These are phyloP conservation scores for Suhomyces anneliseae DNA, from an alignment of 1,139 yeast species.

Conservation along the genomic window DNA sequence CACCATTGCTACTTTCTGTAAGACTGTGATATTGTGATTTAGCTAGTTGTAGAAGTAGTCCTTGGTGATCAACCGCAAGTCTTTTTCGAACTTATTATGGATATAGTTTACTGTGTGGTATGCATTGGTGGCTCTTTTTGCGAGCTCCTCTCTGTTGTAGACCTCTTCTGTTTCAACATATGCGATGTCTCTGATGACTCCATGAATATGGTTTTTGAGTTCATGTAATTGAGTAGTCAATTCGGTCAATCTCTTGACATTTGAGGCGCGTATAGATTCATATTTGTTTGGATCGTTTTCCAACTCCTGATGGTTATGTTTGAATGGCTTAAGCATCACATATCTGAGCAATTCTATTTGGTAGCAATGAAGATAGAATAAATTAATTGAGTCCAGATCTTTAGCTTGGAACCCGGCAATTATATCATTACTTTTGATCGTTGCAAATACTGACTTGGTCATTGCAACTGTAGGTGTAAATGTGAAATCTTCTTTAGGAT, in stretches of 20 bases:
- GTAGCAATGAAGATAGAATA: conserved; percentile 15
- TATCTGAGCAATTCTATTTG: conserved; percentile 12
- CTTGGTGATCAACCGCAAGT: conserved; percentile 13
- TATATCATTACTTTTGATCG: conserved; percentile 3
- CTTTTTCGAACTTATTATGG: conserved; percentile 13
- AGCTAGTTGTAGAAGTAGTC: conserved; percentile 15
- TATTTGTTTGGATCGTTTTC: conserved; percentile 1
- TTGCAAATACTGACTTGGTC: not conserved
- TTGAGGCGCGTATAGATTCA: conserved; percentile 3
- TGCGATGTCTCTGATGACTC: conserved; percentile 9
- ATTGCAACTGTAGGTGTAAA: conserved; percentile 1
- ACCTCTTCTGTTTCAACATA: conserved; percentile 2
- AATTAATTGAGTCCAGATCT: conserved; percentile 2
- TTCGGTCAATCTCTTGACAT: conserved; percentile 8
- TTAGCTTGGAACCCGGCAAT: conserved; percentile 3
- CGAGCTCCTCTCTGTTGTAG: conserved; percentile 15
- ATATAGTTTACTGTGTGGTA: conserved; percentile 15
- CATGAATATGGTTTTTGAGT: conserved; percentile 11
- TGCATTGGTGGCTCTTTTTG: conserved; percentile 13
- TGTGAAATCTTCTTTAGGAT: not conserved
- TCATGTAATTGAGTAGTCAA: conserved; percentile 9
- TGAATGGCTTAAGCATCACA: conserved; percentile 7
- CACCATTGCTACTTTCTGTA: too few relatives aligned
- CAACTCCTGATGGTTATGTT: not conserved
- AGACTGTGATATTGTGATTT: too few relatives aligned